phyloP scores from a whole-genome alignment of 2,329 filamentous ascomycete genomes.

The Neofusicoccum ribis region DNA sequence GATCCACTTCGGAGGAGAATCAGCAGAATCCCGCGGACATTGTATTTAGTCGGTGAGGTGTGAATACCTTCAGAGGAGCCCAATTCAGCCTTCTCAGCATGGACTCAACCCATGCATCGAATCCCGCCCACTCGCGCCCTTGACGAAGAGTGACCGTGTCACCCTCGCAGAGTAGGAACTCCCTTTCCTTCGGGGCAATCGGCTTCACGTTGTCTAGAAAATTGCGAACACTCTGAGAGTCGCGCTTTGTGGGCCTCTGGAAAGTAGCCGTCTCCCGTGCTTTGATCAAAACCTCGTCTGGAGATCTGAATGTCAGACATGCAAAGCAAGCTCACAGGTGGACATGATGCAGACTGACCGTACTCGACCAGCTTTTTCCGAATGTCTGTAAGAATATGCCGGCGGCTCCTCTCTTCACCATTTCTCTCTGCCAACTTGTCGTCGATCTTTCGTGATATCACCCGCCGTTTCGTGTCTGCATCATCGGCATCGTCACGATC shows the following conservation, averaged over 20 bases:
- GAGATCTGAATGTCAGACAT: constrained; percentile 5
- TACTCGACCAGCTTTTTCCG: constrained; percentile 37
- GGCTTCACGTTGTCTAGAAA: constrained; percentile 40
- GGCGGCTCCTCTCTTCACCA: constrained; percentile 17
- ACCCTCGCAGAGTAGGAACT: constrained; percentile 42
- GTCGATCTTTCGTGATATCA: neutral
- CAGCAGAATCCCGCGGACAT: neutral
- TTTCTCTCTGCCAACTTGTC: neutral
- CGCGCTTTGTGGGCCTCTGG: constrained; percentile 40
- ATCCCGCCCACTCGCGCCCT: constrained; percentile 43
- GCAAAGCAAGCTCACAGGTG: neutral
- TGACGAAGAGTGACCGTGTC: constrained; percentile 41
- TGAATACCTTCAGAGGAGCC: constrained; percentile 28
- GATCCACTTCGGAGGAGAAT: constrained; percentile 29
- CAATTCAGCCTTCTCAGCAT: constrained; percentile 32
- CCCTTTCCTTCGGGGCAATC: constrained; percentile 36
- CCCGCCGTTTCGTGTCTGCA: neutral
- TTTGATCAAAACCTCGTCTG: constrained; percentile 43
- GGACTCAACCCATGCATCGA: constrained; percentile 42
- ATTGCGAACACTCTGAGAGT: constrained; percentile 40
- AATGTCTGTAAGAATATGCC: constrained; percentile 34
- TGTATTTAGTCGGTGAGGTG: neutral
- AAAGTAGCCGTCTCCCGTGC: constrained; percentile 38
- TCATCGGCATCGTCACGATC: constrained; percentile 30
- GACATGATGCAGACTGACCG: constrained; percentile 25